Evolutionary conservation across 2,329 filamentous ascomycete species (phyloP), one percentile per base, ranked within the genome.

Genomic region (Penicillium sp.): DNA sequence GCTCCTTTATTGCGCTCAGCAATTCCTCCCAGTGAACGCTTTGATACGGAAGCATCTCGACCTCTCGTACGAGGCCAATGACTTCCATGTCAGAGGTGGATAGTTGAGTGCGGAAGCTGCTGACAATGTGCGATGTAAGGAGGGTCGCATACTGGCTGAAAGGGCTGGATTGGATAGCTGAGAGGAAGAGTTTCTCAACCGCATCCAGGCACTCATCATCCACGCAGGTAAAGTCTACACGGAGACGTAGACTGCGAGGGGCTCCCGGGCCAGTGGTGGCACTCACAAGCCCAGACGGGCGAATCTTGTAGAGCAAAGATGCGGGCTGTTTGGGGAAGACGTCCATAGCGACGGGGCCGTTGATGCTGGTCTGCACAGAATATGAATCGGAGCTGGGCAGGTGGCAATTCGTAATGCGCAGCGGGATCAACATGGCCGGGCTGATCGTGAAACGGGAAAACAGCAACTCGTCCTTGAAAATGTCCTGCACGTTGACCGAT

Each of bases 401-500:
- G 55, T 87, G 83, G 65, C 91, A 91, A 57, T 85, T 85, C 49
- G 90, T 82, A 6, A 99, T 79, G 4, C 90, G 85, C 10, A 98
- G 76, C 0, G 95, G 95, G 33, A 89, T 88, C 26, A 85, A 75
- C 58, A 84, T 91, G 0, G 92, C 89, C 0, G 93, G 93, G 13
- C 92, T 93, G 55, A 99, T 89, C 14, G 91, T 96, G 74, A 99
- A 99, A 10, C 89, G 89, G 0, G 93, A 97, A 71, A 95, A 95
- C 0, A 98, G 82, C 0, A 87, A 84, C 7, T 87, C 80, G 64
- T 92, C 87, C 73, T 97, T 96, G 81, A 98, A 98, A 30, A 96
- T 87, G 69, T 99, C 95, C 70, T 98, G 93, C 6, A 99, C 95
- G 66, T 98, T 98, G 64, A 99, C 95, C 3, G 94, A 93, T 3